Conservation (phyloP, 1,139 yeast species). For the Protomyces inouyei region DNA sequence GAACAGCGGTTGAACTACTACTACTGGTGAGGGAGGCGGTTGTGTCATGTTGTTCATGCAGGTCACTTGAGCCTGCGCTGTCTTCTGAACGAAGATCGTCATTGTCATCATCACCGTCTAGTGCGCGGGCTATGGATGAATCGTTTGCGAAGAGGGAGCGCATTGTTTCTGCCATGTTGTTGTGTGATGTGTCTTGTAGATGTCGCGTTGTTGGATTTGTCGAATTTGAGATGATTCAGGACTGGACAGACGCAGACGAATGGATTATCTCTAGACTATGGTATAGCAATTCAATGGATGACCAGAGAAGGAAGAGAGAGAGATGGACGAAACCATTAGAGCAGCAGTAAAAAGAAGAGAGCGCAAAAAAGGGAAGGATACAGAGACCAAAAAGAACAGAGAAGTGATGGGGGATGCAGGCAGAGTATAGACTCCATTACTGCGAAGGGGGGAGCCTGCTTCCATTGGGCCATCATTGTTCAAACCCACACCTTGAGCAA, state of each 20-base stretch:
- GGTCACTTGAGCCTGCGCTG: background rate
- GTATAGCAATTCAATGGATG: no score
- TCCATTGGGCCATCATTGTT: background rate
- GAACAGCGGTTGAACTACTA: background rate
- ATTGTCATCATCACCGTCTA: conserved; percentile 20
- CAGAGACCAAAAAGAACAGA: background rate
- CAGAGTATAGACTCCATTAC: background rate
- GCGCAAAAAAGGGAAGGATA: background rate
- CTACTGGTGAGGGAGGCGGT: background rate
- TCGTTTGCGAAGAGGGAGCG: conserved; percentile 17
- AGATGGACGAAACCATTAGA: background rate
- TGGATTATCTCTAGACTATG: no score
- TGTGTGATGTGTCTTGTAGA: background rate
- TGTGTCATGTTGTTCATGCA: background rate
- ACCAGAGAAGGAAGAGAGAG: background rate
- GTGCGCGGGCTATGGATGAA: conserved; percentile 12
- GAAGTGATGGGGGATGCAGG: background rate
- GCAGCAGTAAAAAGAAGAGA: background rate
- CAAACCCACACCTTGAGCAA: conserved; percentile 29
- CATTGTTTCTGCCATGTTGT: conserved; percentile 10
- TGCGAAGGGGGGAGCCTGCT: no score
- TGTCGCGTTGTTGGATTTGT: no score
- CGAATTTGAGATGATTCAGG: background rate
- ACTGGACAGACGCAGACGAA: background rate
- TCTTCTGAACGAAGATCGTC: background rate